Evolutionary conservation across 2,329 filamentous ascomycete species (phyloP), one percentile per base, ranked within the genome.

Genomic region (Diaporthe ampelina): DNA sequence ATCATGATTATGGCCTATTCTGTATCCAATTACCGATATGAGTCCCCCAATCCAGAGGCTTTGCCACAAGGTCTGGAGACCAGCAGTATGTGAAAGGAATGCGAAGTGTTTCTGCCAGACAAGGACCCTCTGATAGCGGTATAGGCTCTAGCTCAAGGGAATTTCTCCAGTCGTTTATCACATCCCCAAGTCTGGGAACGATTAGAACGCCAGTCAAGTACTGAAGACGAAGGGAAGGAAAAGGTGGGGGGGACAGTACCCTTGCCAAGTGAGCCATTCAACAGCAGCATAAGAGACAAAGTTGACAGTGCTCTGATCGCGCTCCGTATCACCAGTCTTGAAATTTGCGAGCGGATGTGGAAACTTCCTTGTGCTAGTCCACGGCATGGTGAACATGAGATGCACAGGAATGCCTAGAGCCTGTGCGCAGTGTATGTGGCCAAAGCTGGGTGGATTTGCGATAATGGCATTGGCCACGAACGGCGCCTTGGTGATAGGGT

Each of bases 381-480:
- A 70, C 10, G 68, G 52, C 68, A 70, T 70, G 21, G 68, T 70
- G 32, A 70, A 70, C 68, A 70, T 70, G 32, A 70, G 52, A n/a
- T 70, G 68, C 2, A 70, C 37, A 2, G 68, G 68, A 2, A 70
- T 57, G 1, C 68, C 52, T 26, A 70, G 68, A 21, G 68, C 68
- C 15, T 70, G 29, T 10, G 68, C 68, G 48, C 68, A 70, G 52
- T 70, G 68, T 4, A 70, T 35, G 45, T 70, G 68, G 3, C 32
- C 68, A 24, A 70, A 70, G 50, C 68, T 70, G 2, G 68, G 68
- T 21, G 68, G 68, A 26, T 86, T 89, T 1, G 88, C 88, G 70
- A 90, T 89, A 57, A 90, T 89, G 3, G 84, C 84, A 69, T 90
- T 85, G 3, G 88, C 88, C 21, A 89, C 82, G 76, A 90, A 90